Evolutionary conservation across 2,329 filamentous ascomycete genomes (phyloP).

Genomic region (Emericellopsis atlantica): DNA sequence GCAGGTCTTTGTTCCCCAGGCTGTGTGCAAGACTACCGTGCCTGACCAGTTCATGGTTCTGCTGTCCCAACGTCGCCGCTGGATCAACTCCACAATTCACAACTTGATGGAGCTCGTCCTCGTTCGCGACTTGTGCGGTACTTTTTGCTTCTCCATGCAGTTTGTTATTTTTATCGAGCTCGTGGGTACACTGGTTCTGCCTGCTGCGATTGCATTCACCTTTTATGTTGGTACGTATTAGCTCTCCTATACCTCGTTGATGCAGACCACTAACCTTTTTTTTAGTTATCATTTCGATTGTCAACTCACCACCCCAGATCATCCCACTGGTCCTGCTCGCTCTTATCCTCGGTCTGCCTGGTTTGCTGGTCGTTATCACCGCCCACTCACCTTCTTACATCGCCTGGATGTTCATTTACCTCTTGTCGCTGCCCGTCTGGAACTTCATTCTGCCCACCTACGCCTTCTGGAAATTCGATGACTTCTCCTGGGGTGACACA

Average conservation of each 20-base stretch:
- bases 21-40: constrained; percentile 96
- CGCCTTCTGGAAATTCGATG: constrained; percentile 99
- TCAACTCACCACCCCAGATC: constrained; percentile 62
- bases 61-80: constrained; percentile 86
- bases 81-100: constrained; percentile 99
- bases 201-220: constrained; percentile 92
- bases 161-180: constrained; percentile 95
- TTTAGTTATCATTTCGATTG: constrained; percentile 73
- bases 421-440: constrained; percentile 88
- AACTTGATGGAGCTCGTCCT: constrained; percentile 96
- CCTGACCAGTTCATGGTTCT: constrained; percentile 87
- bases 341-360: constrained; percentile 87
- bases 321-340: constrained; percentile 84
- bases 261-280: neutral
- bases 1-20: constrained; percentile 96
- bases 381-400: constrained; percentile 90
- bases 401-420: constrained; percentile 93
- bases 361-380: constrained; percentile 81
- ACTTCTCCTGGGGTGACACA: constrained; percentile 98
- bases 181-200: constrained; percentile 84
- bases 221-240: constrained; percentile 74
- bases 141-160: constrained; percentile 99
- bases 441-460: constrained; percentile 93
- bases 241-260: neutral
- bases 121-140: constrained; percentile 91